A percentile compares a stretch with the other conserved stretches of the same genome.
Evolutionary conservation across 345 rosid species (phyloP).

Genomic region (Linum usitatissimum): DNA sequence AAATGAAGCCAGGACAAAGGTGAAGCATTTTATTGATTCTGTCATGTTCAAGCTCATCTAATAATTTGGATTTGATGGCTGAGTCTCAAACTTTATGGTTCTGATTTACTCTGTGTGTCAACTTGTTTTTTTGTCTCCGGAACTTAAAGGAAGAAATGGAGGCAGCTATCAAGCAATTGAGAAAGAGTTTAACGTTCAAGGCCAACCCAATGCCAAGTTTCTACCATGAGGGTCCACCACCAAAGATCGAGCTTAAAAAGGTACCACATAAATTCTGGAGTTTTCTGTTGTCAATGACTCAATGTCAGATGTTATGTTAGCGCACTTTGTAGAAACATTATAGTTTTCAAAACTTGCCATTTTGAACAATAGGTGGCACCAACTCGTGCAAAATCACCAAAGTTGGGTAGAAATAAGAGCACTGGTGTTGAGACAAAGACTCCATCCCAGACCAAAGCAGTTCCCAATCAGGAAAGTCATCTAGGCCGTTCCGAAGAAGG

Average conservation of each 20-base stretch:
- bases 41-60: neutral
- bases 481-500: constrained; percentile 15
- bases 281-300: neutral
- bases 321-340: neutral
- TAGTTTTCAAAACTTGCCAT: neutral
- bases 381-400: constrained; percentile 32
- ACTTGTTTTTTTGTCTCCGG: neutral
- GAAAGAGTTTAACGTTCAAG: constrained; percentile 29
- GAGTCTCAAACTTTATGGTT: neutral
- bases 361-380: constrained; percentile 21
- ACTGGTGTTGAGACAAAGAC: constrained; percentile 14
- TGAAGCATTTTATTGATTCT: neutral
- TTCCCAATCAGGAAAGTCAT: constrained; percentile 13
- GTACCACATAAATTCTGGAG: constrained; percentile 8
- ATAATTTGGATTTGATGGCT: neutral
- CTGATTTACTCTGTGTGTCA: constrained; percentile 1
- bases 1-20: neutral
- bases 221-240: constrained; percentile 29
- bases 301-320: neutral
- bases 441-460: constrained; percentile 11
- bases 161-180: constrained; percentile 29
- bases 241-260: constrained; percentile 29
- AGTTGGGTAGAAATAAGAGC: constrained; percentile 24
- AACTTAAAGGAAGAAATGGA: constrained; percentile 25
- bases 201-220: constrained; percentile 37